A percentile compares a stretch with the other conserved stretches of the same genome.
phyloP scores from a whole-genome alignment of 352 stramenopile genomes.

The Pythium plurisporium region DNA sequence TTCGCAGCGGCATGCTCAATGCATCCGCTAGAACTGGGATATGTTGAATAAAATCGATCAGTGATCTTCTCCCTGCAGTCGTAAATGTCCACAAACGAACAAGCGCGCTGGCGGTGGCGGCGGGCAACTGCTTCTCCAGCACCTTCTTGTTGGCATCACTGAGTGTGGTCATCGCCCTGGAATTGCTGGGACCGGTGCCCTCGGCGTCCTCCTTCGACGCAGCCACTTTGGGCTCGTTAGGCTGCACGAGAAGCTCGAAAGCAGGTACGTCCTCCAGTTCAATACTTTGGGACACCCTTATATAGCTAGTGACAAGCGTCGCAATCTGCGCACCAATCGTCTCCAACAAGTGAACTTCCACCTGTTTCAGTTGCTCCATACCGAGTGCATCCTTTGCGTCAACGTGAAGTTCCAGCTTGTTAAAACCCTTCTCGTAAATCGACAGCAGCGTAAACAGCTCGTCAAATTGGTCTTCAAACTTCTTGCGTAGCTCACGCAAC shows the following conservation, averaged over 20 bases:
- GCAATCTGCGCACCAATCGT: constrained; percentile 48
- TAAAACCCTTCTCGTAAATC: constrained; percentile 59
- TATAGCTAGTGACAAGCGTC: constrained; percentile 56
- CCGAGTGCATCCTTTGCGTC: constrained; percentile 36
- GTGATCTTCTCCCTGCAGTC: constrained; percentile 47
- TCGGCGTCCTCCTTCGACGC: neutral
- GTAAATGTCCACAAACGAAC: constrained; percentile 69
- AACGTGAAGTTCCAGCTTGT: constrained; percentile 62
- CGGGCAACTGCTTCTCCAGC: constrained; percentile 50
- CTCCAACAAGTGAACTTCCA: constrained; percentile 53
- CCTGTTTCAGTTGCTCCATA: constrained; percentile 43
- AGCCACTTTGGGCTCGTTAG: no score
- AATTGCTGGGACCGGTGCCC: neutral
- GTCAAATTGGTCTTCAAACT: constrained; percentile 78
- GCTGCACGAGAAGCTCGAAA: constrained; percentile 18
- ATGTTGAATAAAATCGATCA: constrained; percentile 60
- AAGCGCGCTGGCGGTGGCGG: constrained; percentile 44
- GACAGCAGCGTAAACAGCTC: constrained; percentile 43
- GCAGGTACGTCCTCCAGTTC: constrained; percentile 46
- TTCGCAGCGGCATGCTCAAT: constrained; percentile 72
- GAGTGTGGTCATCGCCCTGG: constrained; percentile 26
- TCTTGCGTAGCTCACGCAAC: constrained; percentile 59
- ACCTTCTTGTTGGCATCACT: constrained; percentile 62
- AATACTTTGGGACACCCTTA: constrained; percentile 56
- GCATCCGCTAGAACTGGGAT: constrained; percentile 48